These are phyloP conservation scores for Odontarrhena argentea DNA, from an alignment of 345 rosid species.

Conservation along the genomic window DNA sequence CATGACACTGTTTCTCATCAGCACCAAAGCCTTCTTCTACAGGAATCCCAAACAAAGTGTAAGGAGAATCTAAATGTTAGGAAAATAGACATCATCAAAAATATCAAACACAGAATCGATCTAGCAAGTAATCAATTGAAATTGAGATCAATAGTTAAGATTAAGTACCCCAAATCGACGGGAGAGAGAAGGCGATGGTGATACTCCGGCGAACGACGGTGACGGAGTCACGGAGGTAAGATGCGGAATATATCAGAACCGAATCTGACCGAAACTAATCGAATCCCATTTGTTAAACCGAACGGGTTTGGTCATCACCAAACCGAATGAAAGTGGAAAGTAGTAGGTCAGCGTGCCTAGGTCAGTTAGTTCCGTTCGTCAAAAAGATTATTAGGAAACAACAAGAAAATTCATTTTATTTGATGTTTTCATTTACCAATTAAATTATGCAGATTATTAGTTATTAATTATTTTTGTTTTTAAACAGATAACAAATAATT, in stretches of 20 bases:
- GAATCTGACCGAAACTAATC: neutral
- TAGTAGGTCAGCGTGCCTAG: too few relatives aligned
- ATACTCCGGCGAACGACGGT: conserved; percentile 14
- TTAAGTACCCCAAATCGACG: neutral
- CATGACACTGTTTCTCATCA: conserved; percentile 29
- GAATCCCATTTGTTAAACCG: neutral
- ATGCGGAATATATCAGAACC: neutral
- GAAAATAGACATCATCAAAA: neutral
- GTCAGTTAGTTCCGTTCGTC: too few relatives aligned
- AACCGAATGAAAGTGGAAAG: neutral
- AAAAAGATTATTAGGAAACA: too few relatives aligned
- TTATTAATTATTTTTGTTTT: too few relatives aligned
- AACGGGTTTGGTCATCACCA: neutral
- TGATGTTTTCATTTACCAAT: too few relatives aligned
- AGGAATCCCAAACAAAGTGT: neutral
- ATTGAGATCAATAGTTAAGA: neutral
- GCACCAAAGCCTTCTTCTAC: neutral
- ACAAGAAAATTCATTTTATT: too few relatives aligned
- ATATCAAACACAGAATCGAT: neutral
- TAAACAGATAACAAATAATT: too few relatives aligned
- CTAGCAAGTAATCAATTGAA: neutral
- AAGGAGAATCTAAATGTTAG: neutral
- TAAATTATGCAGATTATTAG: too few relatives aligned
- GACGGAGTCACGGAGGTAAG: neutral
- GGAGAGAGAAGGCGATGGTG: neutral